A percentile compares a stretch with the other conserved stretches of the same genome.
These are phyloP conservation scores for Coprinopsis sp. DNA, from an alignment of 768 basidiomycete species.

Conservation along the genomic window DNA sequence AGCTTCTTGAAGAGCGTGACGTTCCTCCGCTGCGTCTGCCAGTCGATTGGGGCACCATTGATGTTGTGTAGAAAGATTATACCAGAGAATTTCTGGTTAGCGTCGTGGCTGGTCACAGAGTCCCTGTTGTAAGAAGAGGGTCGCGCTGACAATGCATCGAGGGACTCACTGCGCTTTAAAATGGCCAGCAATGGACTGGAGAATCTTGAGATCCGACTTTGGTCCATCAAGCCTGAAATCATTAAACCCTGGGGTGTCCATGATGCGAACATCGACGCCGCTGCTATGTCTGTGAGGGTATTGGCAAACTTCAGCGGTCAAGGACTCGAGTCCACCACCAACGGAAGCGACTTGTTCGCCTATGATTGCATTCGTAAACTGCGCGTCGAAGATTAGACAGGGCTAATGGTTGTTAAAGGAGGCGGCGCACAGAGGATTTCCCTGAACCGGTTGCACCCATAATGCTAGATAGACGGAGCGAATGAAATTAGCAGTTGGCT, in stretches of 20 bases:
- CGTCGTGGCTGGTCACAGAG: background rate
- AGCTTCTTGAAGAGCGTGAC: constrained; percentile 40
- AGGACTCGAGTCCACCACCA: background rate
- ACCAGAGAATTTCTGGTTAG: constrained; percentile 16
- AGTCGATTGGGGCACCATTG: constrained; percentile 31
- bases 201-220: constrained; percentile 1
- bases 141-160: background rate
- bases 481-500: too few relatives aligned
- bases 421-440: background rate
- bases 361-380: constrained; percentile 6
- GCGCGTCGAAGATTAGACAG: too few relatives aligned
- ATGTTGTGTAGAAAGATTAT: constrained; percentile 41
- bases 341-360: background rate
- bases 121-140: background rate
- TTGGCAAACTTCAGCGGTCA: background rate
- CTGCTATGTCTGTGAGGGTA: background rate
- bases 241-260: constrained; percentile 5
- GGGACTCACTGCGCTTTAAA: constrained; percentile 8
- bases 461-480: too few relatives aligned
- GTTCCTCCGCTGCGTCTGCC: constrained; percentile 30
- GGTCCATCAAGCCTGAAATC: background rate
- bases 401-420: too few relatives aligned
- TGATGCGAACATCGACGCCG: background rate
- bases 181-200: constrained; percentile 8
- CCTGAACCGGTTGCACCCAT: background rate